Conservation (phyloP, 2,329 filamentous ascomycete species). For the Gliomastix tumulicola region DNA sequence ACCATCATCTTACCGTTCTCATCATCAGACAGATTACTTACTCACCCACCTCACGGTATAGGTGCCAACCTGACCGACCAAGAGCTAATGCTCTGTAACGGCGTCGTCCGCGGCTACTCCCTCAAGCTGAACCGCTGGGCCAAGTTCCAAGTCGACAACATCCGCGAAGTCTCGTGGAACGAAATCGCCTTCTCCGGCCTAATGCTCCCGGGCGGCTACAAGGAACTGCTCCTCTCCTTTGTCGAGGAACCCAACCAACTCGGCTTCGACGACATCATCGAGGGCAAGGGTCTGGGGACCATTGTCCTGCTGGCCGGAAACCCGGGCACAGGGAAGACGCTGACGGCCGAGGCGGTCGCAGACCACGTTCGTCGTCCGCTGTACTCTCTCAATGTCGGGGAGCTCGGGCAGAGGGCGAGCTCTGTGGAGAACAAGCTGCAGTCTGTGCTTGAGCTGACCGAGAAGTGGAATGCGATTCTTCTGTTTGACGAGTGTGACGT, state of each 20-base stretch:
- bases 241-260: conserved; percentile 26
- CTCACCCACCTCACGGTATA: too few relatives aligned
- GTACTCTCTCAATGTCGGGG: conserved; percentile 4
- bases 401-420: conserved; percentile 18
- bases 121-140: conserved; percentile 14
- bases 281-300: conserved; percentile 42
- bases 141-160: conserved; percentile 28
- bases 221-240: conserved; percentile 32
- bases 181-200: conserved; percentile 33
- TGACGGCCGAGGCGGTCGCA: conserved; percentile 27
- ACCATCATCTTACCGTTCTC: too few relatives aligned
- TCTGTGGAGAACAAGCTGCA: conserved; percentile 50
- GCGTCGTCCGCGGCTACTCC: conserved; percentile 23
- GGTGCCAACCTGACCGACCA: conserved; percentile 7
- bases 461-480: conserved; percentile 35
- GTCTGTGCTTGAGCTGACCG: conserved; percentile 52
- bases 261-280: conserved; percentile 43
- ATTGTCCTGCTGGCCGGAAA: conserved; percentile 40
- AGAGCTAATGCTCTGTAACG: conserved; percentile 4
- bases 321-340: conserved; percentile 42
- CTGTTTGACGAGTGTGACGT: conserved; percentile 28
- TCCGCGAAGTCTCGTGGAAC: conserved; percentile 34
- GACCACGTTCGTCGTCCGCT: conserved; percentile 4
- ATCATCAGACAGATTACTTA: too few relatives aligned
- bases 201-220: conserved; percentile 34